Evolutionary conservation across 2,329 filamentous ascomycete species (phyloP).

Genomic region (Ascochyta koolunga): DNA sequence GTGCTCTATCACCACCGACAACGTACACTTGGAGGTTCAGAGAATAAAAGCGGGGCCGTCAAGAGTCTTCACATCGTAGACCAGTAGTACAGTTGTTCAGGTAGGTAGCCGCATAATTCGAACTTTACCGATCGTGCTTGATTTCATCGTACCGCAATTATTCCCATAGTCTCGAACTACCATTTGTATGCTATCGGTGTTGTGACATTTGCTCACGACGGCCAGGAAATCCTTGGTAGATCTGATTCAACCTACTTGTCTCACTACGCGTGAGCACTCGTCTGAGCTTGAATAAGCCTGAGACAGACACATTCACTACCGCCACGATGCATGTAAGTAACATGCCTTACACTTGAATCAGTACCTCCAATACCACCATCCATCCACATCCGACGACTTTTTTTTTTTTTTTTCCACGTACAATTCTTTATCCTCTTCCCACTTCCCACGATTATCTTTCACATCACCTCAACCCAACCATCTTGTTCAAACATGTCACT

Average conservation of each 20-base stretch:
- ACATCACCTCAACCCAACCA: neutral
- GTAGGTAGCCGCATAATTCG: too few relatives aligned
- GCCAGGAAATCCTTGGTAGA: neutral
- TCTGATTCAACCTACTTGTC: neutral
- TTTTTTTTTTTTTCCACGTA: too few relatives aligned
- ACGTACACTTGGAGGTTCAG: neutral
- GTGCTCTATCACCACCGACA: neutral
- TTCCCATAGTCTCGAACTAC: too few relatives aligned
- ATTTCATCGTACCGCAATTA: too few relatives aligned
- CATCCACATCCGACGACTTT: too few relatives aligned
- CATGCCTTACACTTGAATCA: neutral
- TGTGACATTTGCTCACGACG: neutral
- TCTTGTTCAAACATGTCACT: too few relatives aligned
- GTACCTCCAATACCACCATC: neutral
- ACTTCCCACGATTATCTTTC: neutral
- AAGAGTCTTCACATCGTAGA: neutral
- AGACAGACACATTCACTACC: neutral
- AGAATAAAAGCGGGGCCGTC: neutral
- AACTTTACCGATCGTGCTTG: too few relatives aligned
- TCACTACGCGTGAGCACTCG: neutral
- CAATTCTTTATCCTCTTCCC: neutral
- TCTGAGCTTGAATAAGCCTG: neutral
- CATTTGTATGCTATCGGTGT: too few relatives aligned
- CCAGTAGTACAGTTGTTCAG: too few relatives aligned
- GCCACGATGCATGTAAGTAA: conserved; percentile 22